These are phyloP conservation scores for Amanita rimosa DNA, from an alignment of 768 basidiomycete species.

Conservation along the genomic window DNA sequence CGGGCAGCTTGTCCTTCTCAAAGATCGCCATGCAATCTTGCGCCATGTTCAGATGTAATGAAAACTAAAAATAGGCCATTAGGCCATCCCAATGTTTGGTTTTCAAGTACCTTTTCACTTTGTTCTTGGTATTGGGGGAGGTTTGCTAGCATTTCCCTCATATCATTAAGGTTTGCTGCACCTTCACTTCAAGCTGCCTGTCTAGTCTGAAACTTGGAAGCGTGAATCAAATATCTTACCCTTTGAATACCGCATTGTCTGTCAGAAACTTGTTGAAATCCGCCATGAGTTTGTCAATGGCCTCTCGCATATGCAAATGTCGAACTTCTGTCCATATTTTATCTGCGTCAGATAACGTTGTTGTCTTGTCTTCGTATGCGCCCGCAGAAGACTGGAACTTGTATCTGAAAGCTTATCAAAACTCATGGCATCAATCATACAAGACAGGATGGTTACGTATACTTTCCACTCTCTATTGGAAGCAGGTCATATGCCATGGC, in stretches of 20 bases:
- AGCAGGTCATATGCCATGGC: conserved; percentile 97
- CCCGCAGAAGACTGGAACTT: conserved; percentile 88
- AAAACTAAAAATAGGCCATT: conserved; percentile 56
- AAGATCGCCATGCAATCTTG: conserved; percentile 96
- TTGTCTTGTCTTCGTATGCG: conserved; percentile 79
- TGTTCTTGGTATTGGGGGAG: conserved; percentile 93
- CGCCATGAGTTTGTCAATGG: conserved; percentile 92
- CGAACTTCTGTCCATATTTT: conserved; percentile 86
- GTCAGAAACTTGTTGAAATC: conserved; percentile 93
- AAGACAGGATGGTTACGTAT: conserved; percentile 48
- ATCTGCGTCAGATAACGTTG: conserved; percentile 78
- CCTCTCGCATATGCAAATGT: conserved; percentile 98
- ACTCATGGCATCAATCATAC: not conserved
- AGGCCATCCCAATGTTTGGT: not conserved
- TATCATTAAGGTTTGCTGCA: conserved; percentile 85
- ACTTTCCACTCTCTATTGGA: conserved; percentile 81
- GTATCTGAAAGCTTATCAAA: conserved; percentile 40
- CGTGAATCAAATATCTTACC: conserved; percentile 29
- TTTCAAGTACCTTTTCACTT: conserved; percentile 66
- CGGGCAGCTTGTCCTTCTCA: conserved; percentile 74
- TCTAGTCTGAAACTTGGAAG: not conserved
- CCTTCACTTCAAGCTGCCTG: conserved; percentile 39
- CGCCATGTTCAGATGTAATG: conserved; percentile 93
- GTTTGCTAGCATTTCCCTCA: conserved; percentile 98
- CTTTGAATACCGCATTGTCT: conserved; percentile 92